Base-by-base conservation (phyloP, 805 yeast genomes). In the Nakazawaea holstii region DNA sequence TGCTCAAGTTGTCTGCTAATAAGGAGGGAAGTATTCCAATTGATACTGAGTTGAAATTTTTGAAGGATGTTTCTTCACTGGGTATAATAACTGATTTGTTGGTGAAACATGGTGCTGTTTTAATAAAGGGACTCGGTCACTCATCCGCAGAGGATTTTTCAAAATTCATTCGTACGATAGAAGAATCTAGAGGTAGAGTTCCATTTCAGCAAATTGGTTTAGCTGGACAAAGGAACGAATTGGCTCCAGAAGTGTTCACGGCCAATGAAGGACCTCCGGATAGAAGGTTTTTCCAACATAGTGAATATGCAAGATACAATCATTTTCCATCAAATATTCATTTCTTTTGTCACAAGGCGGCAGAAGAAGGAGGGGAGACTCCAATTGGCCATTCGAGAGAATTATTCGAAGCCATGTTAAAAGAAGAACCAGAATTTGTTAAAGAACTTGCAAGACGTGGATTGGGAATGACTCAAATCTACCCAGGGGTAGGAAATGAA, bases 351-450 rank as follows among this genome's bases (percentile, higher is more conserved):
- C 28, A 45, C 13, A 54, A 52, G 27, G 52, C 49, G 36, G 47
- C 49, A 13, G 61, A 58, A 2, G 49, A 48, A 35, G 68, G 67
- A 11, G 70, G 70, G 20, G 65, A 57, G 33, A 65, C 69, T 15
- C 69, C 70, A 14, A 50, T 66, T 8, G 64, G 55, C 9, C 68
- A 65, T 48, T 67, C 66, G 6, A 64, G 60, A 6, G 69, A 65
- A 39, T 45, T 61, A 5, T 65, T 59, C 46, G 52, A 60, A 2
- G 39, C 31, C 4, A 35, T 63, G 13, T 35, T 50, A 5, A 39
- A 52, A 17, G 44, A 49, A 26, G 46, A 44, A 7, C 68, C 68
- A 0, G 57, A 56, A 10, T 50, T 57, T 20, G 36, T 59, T n/a
- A 37, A 53, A 14, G 54, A 57, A 11, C 44, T 66, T 13, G 52